Evolutionary conservation across 2,329 filamentous ascomycete genomes (phyloP).

Genomic region (Graphilbum fragrans): DNA sequence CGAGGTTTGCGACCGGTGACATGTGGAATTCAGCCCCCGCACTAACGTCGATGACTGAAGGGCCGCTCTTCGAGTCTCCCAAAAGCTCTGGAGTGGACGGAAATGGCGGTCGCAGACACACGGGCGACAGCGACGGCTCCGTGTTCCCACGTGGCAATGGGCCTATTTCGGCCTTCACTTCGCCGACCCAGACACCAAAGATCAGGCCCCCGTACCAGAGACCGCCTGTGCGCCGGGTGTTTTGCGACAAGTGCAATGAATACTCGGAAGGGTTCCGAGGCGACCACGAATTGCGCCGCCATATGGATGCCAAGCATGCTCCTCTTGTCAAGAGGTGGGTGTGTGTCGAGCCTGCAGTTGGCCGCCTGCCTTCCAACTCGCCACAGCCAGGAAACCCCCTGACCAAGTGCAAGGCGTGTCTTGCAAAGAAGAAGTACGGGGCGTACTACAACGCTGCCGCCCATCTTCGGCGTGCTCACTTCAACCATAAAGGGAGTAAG

Average conservation of each 20-base stretch:
- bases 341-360: slow-evolving; percentile 39
- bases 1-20: neutral
- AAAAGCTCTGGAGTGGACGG: slow-evolving; percentile 15
- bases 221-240: slow-evolving; percentile 45
- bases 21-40: slow-evolving; percentile 8
- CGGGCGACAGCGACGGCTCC: slow-evolving; percentile 22
- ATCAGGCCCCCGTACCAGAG: slow-evolving; percentile 35
- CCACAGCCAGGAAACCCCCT: slow-evolving; percentile 39
- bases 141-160: slow-evolving; percentile 24
- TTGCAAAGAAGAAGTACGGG: slow-evolving; percentile 65
- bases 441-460: slow-evolving; percentile 93
- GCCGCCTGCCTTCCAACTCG: slow-evolving; percentile 17
- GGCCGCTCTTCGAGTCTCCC: slow-evolving; percentile 19
- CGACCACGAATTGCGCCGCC: slow-evolving; percentile 66
- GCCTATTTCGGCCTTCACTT: slow-evolving; percentile 23
- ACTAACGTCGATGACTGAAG: slow-evolving; percentile 10
- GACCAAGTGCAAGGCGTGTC: slow-evolving; percentile 71
- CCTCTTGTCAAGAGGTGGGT: slow-evolving; percentile 42
- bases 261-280: slow-evolving; percentile 73
- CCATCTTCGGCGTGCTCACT: slow-evolving; percentile 79
- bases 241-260: slow-evolving; percentile 59
- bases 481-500: slow-evolving; percentile 51
- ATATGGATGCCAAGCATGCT: slow-evolving; percentile 55
- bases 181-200: slow-evolving; percentile 27
- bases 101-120: slow-evolving; percentile 25